Evolutionary conservation across 805 yeast genomes (phyloP), one percentile per base, ranked within the genome.

Genomic region (Osmozyma mogii): DNA sequence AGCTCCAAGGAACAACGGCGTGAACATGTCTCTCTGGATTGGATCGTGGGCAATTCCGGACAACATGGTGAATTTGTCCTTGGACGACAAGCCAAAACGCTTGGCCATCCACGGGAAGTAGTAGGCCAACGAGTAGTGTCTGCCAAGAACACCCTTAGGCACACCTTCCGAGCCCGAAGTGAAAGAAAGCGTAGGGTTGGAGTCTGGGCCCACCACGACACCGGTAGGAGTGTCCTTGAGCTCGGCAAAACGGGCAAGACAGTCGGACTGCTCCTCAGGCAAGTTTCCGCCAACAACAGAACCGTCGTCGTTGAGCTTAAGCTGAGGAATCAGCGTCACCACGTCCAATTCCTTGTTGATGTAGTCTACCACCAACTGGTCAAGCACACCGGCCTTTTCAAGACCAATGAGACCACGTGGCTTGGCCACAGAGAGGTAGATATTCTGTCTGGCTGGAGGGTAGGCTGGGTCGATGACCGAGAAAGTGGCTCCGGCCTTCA

Each of bases 41-140:
- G 99, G 99, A 58, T 92, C 99, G 55, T 92, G 99, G 0, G 99
- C 99, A 54, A 92, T 92, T 49, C 99, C 99, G 6, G 95, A 83
- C 37, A 92, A 70, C 99, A 92, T 92, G 13, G 99, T 92, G 65
- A 92, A 92, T 49, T 68, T 81, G 56, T 94, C 98, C 20, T 76
- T 70, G 31, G 72, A 80, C 24, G 82, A 70, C 22, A 92, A 70
- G 19, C 78, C 75, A 49, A 92, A 92, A 25, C 79, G 72, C 55
- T 84, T 58, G 12, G 96, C 69, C 99, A 92, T 92, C 99, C 99
- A 92, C 21, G 95, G 95, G 72, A 92, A 92, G 61, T 92, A 92
- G 64, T 92, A 92, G 2, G 98, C 95, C 37, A 92, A 65, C 1
- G 97, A 89, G 59, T 78, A 94, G 52, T 92, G 99, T 61, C 99